Base-by-base conservation (phyloP, 176 grass and related monocot species). In the Dendrocalamus sinicus region DNA sequence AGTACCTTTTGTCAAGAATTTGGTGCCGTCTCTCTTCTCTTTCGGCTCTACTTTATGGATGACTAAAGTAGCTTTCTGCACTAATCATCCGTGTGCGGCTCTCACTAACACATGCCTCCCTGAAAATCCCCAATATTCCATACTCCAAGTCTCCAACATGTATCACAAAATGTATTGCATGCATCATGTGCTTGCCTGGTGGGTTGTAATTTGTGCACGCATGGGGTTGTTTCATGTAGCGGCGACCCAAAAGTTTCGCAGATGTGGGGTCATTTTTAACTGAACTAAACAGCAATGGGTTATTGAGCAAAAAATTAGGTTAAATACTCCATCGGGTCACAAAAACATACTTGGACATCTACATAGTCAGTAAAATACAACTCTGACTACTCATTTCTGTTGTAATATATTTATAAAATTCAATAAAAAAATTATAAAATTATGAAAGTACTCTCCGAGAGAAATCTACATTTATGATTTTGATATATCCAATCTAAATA, bases 51-150 rank as follows among this genome's bases (percentile, higher is more conserved):
- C 28, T 76, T 85, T 72, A 64, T 65, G 70, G 70, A 40, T 50
- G 70, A 47, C 50, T 51, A 85, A 81, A 86, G 83, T 22, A n/a
- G 62, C 88, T 90, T 86, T 90, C 72, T 53, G 73, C 28, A 55
- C 76, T 72, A 22, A 80, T 72, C 52, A 80, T 73, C 0, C 52
- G 9, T 65, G 75, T 86, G 54, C 68, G 57, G 12, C 23, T 58
- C 7, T 47, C 68, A 3, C 44, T 22, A 32, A 72, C 64, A 73
- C 68, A 52, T 74, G 57, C 62, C 15, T 5, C 68, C 41, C 61
- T 51, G 58, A 20, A 59, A 23, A 37, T 66, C 61, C 60, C 4
- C 2, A 75, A 81, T 52, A 76, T 62, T 70, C 53, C n/a, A 60
- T 60, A 60, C 9, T 11, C 55, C 35, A 37, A 37, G 35, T 37